Conservation (phyloP, 306 rosid genomes). For the Citrullus colocynthis region DNA sequence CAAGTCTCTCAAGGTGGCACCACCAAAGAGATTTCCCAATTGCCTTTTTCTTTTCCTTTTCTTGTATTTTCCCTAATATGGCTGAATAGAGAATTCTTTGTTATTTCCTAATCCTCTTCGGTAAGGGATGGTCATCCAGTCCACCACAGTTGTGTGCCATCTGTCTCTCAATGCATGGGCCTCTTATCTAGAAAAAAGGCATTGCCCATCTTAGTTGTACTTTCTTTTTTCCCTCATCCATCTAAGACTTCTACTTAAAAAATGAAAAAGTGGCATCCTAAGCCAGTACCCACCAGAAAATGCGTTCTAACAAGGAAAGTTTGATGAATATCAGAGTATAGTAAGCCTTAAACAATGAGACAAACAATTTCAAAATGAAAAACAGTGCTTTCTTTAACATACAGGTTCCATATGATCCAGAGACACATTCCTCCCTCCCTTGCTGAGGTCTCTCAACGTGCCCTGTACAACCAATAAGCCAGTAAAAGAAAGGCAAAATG, state of each 20-base stretch:
- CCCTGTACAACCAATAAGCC: slow-evolving; percentile 56
- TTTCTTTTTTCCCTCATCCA: not conserved
- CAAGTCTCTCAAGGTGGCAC: not conserved
- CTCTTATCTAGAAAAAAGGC: not conserved
- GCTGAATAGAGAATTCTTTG: not conserved
- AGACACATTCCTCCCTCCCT: slow-evolving; percentile 66
- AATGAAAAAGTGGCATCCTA: not conserved
- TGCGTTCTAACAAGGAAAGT: not conserved
- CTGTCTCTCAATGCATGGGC: not conserved
- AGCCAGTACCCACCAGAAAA: not conserved
- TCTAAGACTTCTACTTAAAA: not conserved
- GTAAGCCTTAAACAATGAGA: not conserved
- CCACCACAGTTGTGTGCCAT: not conserved
- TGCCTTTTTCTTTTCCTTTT: not conserved
- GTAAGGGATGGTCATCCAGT: too few relatives aligned
- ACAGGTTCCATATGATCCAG: slow-evolving; percentile 58
- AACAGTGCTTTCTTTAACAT: slow-evolving; percentile 14
- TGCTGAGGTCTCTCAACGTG: slow-evolving; percentile 87
- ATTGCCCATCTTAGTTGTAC: not conserved
- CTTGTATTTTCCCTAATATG: not conserved
- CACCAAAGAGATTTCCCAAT: not conserved
- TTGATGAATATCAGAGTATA: not conserved
- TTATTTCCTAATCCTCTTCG: not conserved
- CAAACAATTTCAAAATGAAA: not conserved
- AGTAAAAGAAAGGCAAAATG: slow-evolving; percentile 11